Percentiles rank a stretch among this genome's conserved stretches.
These are phyloP conservation scores for Paracorniculantispora psalliotae DNA, from an alignment of 2,329 filamentous ascomycete genomes.

Conservation along the genomic window DNA sequence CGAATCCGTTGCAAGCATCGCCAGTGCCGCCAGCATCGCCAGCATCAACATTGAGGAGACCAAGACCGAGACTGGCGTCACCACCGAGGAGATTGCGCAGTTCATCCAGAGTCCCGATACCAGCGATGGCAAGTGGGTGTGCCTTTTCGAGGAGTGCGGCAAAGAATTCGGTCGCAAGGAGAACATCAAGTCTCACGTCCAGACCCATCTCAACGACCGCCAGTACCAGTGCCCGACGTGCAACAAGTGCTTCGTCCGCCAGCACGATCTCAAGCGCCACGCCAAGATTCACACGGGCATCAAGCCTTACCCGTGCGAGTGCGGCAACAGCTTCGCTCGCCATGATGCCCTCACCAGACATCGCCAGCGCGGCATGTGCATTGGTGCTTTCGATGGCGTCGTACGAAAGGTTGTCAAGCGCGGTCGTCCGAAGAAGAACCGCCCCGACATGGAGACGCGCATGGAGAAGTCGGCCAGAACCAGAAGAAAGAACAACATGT, in stretches of 20 bases:
- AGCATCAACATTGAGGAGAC: conserved; percentile 61
- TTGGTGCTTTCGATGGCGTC: conserved; percentile 83
- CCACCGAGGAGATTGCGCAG: conserved; percentile 73
- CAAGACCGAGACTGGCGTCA: conserved; percentile 76
- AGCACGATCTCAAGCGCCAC: conserved; percentile 95
- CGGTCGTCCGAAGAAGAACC: conserved; percentile 58
- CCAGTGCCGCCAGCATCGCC: conserved; percentile 54
- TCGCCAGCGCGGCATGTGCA: conserved; percentile 92
- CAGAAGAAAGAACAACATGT: conserved; percentile 50
- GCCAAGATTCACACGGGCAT: conserved; percentile 95
- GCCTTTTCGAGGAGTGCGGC: conserved; percentile 70
- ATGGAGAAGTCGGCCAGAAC: conserved; percentile 52
- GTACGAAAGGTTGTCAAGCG: conserved; percentile 57
- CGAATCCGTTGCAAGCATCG: conserved; percentile 55
- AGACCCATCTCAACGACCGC: conserved; percentile 93
- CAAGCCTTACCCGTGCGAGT: conserved; percentile 92
- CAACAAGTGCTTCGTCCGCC: conserved; percentile 91
- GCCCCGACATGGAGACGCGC: conserved; percentile 53
- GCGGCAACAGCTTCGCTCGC: conserved; percentile 88
- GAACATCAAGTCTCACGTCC: conserved; percentile 97
- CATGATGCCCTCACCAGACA: conserved; percentile 94
- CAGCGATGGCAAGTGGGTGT: conserved; percentile 73
- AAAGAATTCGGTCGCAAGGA: conserved; percentile 96
- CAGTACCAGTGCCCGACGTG: conserved; percentile 94
- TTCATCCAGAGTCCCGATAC: conserved; percentile 70